Conservation (phyloP, 768 basidiomycete species). For the Leccinum truebloodii region DNA sequence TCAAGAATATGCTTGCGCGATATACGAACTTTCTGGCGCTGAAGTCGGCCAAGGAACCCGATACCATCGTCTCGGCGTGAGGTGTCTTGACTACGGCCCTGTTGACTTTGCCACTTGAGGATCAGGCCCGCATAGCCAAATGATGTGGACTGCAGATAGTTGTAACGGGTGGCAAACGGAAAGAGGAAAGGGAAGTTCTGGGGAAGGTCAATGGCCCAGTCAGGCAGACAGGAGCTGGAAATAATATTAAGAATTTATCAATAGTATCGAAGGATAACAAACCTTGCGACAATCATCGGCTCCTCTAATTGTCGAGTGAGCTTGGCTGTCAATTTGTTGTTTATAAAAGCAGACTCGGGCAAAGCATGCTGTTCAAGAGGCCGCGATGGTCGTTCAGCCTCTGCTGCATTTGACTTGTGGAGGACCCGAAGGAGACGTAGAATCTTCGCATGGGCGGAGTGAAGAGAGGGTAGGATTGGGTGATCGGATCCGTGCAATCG, state of each 20-base stretch:
- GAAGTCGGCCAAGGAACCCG: constrained; percentile 87
- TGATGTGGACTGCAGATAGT: constrained; percentile 95
- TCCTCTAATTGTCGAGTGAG: constrained; percentile 97
- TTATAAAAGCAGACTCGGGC: constrained; percentile 86
- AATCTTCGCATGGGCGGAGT: constrained; percentile 86
- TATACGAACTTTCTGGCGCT: constrained; percentile 95
- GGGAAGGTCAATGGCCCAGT: constrained; percentile 95
- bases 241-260: constrained; percentile 4
- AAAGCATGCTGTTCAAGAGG: constrained; percentile 59
- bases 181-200: constrained; percentile 98
- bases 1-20: constrained; percentile 92
- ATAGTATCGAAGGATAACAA: constrained; percentile 20
- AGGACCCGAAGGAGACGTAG: constrained; percentile 86
- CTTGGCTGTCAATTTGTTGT: constrained; percentile 97
- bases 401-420: constrained; percentile 77
- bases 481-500: constrained; percentile 56
- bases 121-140: constrained; percentile 97
- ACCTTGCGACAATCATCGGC: constrained; percentile 99
- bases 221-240: constrained; percentile 87
- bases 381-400: constrained; percentile 54
- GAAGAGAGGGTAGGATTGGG: constrained; percentile 72
- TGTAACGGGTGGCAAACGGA: constrained; percentile 96
- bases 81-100: constrained; percentile 73
- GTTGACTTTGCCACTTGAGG: constrained; percentile 91
- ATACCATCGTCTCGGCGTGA: constrained; percentile 88